Percentiles rank a stretch among this genome's conserved stretches.
phyloP scores from a whole-genome alignment of 768 basidiomycete species.

The Lentinula edodes region DNA sequence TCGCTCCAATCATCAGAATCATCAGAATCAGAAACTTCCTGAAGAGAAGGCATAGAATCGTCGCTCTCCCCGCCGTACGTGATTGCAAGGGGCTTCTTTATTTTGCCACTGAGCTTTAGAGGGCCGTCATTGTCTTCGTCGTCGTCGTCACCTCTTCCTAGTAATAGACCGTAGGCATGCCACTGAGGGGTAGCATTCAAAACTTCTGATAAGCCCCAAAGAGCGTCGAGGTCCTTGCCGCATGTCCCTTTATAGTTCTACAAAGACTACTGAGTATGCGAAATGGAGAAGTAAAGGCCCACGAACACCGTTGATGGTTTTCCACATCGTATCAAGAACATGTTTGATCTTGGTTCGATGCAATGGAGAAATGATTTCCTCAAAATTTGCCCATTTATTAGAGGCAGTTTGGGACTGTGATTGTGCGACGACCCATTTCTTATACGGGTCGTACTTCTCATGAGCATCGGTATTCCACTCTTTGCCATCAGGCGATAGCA shows the following conservation, averaged over 20 bases:
- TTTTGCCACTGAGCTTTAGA: slow-evolving; percentile 18
- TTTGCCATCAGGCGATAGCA: slow-evolving; percentile 52
- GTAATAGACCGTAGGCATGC: slow-evolving; percentile 37
- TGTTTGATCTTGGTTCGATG: slow-evolving; percentile 43
- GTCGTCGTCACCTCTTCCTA: slow-evolving; percentile 19
- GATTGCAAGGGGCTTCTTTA: slow-evolving; percentile 42
- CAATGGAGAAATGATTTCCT: slow-evolving; percentile 55
- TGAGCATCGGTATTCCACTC: slow-evolving; percentile 44
- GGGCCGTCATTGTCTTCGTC: slow-evolving; percentile 14
- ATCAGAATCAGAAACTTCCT: slow-evolving; percentile 59
- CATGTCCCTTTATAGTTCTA: slow-evolving; percentile 59
- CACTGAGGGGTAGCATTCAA: slow-evolving; percentile 53
- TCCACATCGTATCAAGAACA: slow-evolving; percentile 62
- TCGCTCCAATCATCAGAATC: slow-evolving; percentile 43
- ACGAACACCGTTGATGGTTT: slow-evolving; percentile 51
- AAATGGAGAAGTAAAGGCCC: slow-evolving; percentile 1
- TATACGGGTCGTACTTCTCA: slow-evolving; percentile 55
- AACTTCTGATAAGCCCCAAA: slow-evolving; percentile 57
- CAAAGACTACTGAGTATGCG: background rate
- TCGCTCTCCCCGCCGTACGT: slow-evolving; percentile 42
- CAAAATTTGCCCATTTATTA: slow-evolving; percentile 40
- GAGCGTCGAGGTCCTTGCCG: slow-evolving; percentile 50
- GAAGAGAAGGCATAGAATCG: slow-evolving; percentile 61
- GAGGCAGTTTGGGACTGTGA: slow-evolving; percentile 55
- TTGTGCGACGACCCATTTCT: slow-evolving; percentile 67